Base-by-base conservation (phyloP, 352 stramenopile genomes). In the Phytophthora syringae region DNA sequence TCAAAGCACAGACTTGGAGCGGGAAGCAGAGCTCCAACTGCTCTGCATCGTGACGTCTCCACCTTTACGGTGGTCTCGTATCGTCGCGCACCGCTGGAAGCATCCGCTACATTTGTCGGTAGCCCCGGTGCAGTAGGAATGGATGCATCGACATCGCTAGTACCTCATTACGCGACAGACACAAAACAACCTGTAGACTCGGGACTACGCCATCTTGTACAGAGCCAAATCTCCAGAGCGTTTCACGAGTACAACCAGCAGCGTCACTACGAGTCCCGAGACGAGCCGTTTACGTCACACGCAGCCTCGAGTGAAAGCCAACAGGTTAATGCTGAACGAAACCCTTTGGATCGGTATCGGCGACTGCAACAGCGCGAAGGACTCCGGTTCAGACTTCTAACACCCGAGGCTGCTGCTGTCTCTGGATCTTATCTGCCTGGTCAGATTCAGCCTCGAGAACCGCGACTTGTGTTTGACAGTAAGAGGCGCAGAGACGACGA, bases 41-140 rank as follows among this genome's bases (percentile, higher is more conserved):
- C 54, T 84, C 5, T 66, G 65, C 7, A 60, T 76, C 10, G 75
- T 84, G 34, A 62, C 48, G 11, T 84, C 75, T 32, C 75, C 75
- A 4, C 49, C 65, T 84, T 84, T 43, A 84, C 75, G 3, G 50
- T 84, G 5, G 73, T 80, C 6, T 84, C 75, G 12, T 79, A 84
- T 50, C 75, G 75, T 34, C 75, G 75, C 4, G 64, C 70, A 15
- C 64, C 60, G 4, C 34, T 67, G 12, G 69, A 73, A 15, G 49
- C 34, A n/a, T 48, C 36, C 1, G 21, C 47, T 42, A 21, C 24
- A 34, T 21, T 47, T 36, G 7, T 3, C 11, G 22, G 44, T 21
- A 37, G 24, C 13, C 24, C 45, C 28, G 25, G 20, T 18, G 20
- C 47, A 15, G 24, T 70, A 22, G 47, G 32, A 30, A 32, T 60